Conservation (phyloP, 2,329 filamentous ascomycete species). For the Trichoderma guizhouense region DNA sequence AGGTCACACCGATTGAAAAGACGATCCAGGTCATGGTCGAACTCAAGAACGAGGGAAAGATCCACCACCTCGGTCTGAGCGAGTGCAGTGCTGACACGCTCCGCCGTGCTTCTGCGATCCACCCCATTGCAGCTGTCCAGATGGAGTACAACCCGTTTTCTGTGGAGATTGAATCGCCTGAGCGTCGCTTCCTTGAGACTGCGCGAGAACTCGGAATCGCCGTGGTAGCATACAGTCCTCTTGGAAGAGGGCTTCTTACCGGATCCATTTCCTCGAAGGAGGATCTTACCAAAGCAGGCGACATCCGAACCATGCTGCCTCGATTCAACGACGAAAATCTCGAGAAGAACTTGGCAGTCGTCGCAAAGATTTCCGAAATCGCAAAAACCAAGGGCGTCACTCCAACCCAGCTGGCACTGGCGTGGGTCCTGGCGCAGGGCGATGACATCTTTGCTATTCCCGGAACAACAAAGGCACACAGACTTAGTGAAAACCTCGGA, state of each 20-base stretch:
- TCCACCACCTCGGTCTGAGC: constrained; percentile 54
- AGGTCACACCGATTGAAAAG: constrained; percentile 45
- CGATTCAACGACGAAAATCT: constrained; percentile 24
- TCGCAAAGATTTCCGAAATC: constrained; percentile 46
- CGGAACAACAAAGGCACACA: constrained; percentile 44
- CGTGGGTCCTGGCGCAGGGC: constrained; percentile 61
- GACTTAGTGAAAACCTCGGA: background rate
- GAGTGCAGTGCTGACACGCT: constrained; percentile 50
- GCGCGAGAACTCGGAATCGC: constrained; percentile 56
- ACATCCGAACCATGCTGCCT: constrained; percentile 36
- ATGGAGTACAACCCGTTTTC: constrained; percentile 53
- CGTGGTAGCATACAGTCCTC: constrained; percentile 57
- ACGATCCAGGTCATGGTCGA: constrained; percentile 50
- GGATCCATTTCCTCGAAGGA: constrained; percentile 44
- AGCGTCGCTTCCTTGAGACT: constrained; percentile 48
- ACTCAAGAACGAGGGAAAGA: constrained; percentile 52
- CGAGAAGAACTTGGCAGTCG: constrained; percentile 50
- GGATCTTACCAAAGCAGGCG: constrained; percentile 40
- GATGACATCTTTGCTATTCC: constrained; percentile 59
- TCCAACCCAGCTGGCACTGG: constrained; percentile 56
- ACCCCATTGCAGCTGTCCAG: constrained; percentile 49
- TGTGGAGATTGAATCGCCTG: constrained; percentile 55
- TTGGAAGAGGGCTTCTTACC: constrained; percentile 57
- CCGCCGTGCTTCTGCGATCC: constrained; percentile 47
- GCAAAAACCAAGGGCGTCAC: constrained; percentile 54